phyloP scores from a whole-genome alignment of 345 rosid species.

The Excoecaria agallocha region DNA sequence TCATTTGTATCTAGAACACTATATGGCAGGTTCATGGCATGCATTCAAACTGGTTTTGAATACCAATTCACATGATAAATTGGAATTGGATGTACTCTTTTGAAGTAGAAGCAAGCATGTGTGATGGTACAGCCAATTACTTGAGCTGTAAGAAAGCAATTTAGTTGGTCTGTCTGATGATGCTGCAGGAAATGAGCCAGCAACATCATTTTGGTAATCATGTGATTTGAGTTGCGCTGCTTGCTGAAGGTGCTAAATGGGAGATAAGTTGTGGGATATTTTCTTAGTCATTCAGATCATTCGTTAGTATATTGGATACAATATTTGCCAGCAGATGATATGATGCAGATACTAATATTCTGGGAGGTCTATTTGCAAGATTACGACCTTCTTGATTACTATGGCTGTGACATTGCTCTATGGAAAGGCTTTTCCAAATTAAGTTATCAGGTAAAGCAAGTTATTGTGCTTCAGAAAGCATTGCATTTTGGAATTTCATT shows the following conservation, averaged over 20 bases:
- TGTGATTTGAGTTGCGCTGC: slow-evolving; percentile 3
- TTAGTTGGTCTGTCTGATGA: background rate
- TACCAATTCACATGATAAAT: background rate
- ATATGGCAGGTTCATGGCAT: background rate
- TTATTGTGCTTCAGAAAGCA: background rate
- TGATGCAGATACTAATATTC: slow-evolving; percentile 1
- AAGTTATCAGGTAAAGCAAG: background rate
- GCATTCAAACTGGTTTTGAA: background rate
- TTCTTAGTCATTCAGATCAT: background rate
- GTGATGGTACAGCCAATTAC: background rate
- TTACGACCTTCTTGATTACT: background rate
- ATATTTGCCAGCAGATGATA: background rate
- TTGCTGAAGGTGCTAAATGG: background rate
- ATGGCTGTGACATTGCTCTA: slow-evolving; percentile 4
- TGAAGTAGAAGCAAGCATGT: background rate
- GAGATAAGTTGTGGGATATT: background rate
- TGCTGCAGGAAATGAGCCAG: background rate
- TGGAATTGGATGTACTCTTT: background rate
- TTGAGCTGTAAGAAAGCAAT: background rate
- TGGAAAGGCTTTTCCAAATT: background rate
- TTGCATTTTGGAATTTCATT: background rate
- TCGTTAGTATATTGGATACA: background rate
- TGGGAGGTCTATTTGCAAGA: background rate
- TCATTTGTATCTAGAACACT: slow-evolving; percentile 4
- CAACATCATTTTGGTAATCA: background rate